These are phyloP conservation scores for Quercus phellos DNA, from an alignment of 331 rosid species.

Conservation along the genomic window DNA sequence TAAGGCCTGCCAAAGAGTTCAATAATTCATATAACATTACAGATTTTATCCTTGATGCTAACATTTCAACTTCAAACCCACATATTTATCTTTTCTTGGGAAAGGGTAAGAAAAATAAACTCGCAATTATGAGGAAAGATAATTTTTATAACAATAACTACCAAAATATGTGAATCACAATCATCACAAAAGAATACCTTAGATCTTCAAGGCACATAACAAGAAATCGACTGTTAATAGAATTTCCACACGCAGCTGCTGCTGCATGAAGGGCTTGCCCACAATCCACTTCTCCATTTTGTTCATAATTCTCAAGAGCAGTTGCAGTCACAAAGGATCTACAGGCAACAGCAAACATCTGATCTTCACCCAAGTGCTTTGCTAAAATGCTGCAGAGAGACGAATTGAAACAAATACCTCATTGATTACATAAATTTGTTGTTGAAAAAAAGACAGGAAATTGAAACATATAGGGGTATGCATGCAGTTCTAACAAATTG, in stretches of 20 bases:
- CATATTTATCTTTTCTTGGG: background rate
- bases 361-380: constrained; percentile 64
- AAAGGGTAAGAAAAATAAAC: background rate
- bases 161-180: background rate
- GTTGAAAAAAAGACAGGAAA: too few species aligned
- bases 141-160: constrained; percentile 7
- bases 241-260: constrained; percentile 41
- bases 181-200: constrained; percentile 36
- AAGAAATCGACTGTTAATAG: constrained; percentile 42
- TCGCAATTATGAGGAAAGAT: background rate
- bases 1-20: constrained; percentile 45
- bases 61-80: background rate
- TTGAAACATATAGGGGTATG: too few species aligned
- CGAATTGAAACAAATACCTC: background rate
- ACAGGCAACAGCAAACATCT: constrained; percentile 61
- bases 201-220: constrained; percentile 58
- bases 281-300: constrained; percentile 43
- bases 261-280: constrained; percentile 38
- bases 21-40: background rate
- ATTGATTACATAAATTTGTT: too few species aligned
- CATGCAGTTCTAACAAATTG: too few species aligned
- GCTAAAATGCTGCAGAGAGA: constrained; percentile 48
- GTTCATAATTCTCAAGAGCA: constrained; percentile 43
- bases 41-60: background rate
- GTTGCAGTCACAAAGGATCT: constrained; percentile 42